A percentile compares a stretch with the other conserved stretches of the same genome.
Conservation (phyloP, 2,329 filamentous ascomycete species). For the Coniella lustricola region DNA sequence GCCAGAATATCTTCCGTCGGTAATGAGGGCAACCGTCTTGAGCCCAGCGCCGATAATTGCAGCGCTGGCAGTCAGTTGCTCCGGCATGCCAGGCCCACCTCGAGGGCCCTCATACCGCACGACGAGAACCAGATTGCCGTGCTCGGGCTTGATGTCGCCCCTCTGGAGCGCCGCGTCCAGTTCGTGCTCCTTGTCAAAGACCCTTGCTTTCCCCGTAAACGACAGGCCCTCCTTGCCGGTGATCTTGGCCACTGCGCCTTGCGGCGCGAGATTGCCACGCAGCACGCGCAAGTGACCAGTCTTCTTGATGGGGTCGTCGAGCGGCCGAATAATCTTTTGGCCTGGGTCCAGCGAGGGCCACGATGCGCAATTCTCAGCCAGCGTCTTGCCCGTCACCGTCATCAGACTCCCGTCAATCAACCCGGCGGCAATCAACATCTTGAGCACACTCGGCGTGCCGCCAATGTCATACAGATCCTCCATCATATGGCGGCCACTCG, state of each 20-base stretch:
- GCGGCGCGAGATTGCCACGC: constrained; percentile 75
- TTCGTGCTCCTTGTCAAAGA: constrained; percentile 77
- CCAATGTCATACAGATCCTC: constrained; percentile 78
- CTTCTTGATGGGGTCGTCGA: constrained; percentile 77
- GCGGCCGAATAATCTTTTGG: constrained; percentile 73
- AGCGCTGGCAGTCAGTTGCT: constrained; percentile 84
- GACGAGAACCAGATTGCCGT: constrained; percentile 82
- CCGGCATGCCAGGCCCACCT: constrained; percentile 89
- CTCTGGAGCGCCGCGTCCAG: constrained; percentile 71
- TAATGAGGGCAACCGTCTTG: constrained; percentile 67
- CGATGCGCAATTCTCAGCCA: constrained; percentile 74
- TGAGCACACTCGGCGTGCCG: constrained; percentile 79
- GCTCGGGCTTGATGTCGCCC: constrained; percentile 75
- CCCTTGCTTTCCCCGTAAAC: constrained; percentile 73
- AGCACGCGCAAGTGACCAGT: constrained; percentile 88
- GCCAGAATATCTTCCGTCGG: constrained; percentile 70
- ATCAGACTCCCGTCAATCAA: constrained; percentile 72
- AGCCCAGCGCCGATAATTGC: constrained; percentile 89
- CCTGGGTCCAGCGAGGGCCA: constrained; percentile 67
- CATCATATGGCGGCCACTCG: constrained; percentile 82
- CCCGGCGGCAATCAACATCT: constrained; percentile 76
- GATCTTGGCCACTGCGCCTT: constrained; percentile 86
- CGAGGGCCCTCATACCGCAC: constrained; percentile 93
- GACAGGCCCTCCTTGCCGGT: constrained; percentile 83
- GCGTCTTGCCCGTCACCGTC: constrained; percentile 83